Percentiles rank a stretch among this genome's conserved stretches.
Evolutionary conservation across 225 moss, liverwort and hornwort species (phyloP).

Genomic region (Lunularia cruciata): DNA sequence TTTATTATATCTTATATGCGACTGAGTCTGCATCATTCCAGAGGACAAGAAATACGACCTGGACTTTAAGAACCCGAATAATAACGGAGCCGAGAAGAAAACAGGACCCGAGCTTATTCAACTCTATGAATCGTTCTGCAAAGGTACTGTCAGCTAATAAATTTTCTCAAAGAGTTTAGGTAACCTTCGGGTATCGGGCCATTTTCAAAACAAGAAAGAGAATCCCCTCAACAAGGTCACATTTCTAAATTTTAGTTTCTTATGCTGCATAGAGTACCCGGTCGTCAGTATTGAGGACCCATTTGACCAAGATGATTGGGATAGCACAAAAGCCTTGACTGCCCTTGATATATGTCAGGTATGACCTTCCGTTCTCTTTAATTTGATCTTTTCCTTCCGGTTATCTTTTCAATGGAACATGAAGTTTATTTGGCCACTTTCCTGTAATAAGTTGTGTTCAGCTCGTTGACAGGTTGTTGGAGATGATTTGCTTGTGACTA

Average conservation of each 20-base stretch:
- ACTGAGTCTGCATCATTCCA: slow-evolving; percentile 16
- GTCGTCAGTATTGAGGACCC: slow-evolving; percentile 93
- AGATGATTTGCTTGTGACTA: slow-evolving; percentile 93
- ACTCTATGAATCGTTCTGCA: slow-evolving; percentile 70
- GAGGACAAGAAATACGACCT: slow-evolving; percentile 74
- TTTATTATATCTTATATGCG: too few species aligned
- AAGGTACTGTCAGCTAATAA: slow-evolving; percentile 47
- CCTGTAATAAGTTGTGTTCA: too few species aligned
- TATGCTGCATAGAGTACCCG: slow-evolving; percentile 59
- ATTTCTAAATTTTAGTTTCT: background rate
- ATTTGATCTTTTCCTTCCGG: background rate
- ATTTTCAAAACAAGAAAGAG: too few species aligned
- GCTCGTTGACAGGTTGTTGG: slow-evolving; percentile 66
- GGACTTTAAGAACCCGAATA: slow-evolving; percentile 71
- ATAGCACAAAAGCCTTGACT: slow-evolving; percentile 77
- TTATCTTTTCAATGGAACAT: background rate
- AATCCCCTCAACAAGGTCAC: background rate
- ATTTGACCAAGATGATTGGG: slow-evolving; percentile 98
- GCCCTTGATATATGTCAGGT: slow-evolving; percentile 87
- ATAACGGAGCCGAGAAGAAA: slow-evolving; percentile 67
- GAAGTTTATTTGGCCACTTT: background rate
- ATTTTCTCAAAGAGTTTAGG: too few species aligned
- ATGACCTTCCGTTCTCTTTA: background rate
- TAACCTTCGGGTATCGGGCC: too few species aligned
- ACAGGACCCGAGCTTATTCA: slow-evolving; percentile 86